A percentile compares a stretch with the other conserved stretches of the same genome.
Conservation (phyloP, 495 filamentous ascomycete genomes). For the Hypoxylon lienhwacheense region DNA sequence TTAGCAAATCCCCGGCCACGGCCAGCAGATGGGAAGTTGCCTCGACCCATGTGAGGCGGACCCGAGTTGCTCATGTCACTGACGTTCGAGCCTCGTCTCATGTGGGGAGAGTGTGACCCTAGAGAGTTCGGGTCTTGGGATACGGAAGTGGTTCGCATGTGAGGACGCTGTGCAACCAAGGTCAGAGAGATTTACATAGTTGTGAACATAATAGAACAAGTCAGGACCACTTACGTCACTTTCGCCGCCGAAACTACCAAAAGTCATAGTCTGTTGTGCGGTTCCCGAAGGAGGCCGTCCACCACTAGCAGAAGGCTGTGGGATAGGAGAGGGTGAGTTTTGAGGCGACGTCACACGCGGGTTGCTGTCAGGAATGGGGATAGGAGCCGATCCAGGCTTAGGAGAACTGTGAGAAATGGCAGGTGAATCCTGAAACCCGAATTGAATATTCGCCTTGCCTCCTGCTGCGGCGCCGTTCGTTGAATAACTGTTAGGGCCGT, state of each 20-base stretch:
- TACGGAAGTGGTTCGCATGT: constrained; percentile 54
- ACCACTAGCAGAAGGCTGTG: constrained; percentile 80
- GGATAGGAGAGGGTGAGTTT: constrained; percentile 85
- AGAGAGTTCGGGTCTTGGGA: constrained; percentile 62
- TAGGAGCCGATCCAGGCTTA: constrained; percentile 59
- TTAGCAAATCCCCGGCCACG: constrained; percentile 66
- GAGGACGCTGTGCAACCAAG: constrained; percentile 52
- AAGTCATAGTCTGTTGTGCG: constrained; percentile 67
- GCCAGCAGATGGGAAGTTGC: constrained; percentile 53
- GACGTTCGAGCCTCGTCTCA: constrained; percentile 77
- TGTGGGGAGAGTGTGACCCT: constrained; percentile 63
- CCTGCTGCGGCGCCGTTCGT: constrained; percentile 70
- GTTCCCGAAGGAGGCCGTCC: constrained; percentile 76
- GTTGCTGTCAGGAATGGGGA: constrained; percentile 65
- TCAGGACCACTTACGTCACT: constrained; percentile 62
- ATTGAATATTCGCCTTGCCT: constrained; percentile 67
- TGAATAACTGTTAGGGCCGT: constrained; percentile 70
- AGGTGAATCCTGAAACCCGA: constrained; percentile 78
- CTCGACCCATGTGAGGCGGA: constrained; percentile 50
- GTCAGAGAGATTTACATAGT: constrained; percentile 10
- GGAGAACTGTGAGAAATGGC: constrained; percentile 63
- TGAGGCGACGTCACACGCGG: constrained; percentile 70
- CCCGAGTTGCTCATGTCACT: constrained; percentile 71
- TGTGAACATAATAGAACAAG: background rate
- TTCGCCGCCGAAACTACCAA: constrained; percentile 80